These are phyloP conservation scores for Ceratobasidium sp. DNA, from an alignment of 1,284 basidiomycete genomes.

Conservation along the genomic window DNA sequence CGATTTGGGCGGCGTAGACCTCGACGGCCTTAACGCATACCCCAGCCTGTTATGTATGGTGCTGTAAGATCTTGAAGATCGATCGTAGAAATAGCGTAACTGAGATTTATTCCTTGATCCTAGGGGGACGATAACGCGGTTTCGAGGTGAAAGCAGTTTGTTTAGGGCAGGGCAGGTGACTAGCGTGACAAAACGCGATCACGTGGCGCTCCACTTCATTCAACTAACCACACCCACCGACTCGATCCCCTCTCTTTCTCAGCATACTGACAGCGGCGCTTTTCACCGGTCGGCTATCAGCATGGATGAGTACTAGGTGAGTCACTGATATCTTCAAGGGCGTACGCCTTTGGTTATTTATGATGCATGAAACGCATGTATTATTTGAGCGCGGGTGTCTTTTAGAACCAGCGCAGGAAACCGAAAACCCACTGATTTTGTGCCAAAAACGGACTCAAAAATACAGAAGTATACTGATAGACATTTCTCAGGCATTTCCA, in stretches of 20 bases:
- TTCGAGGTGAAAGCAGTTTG: not conserved
- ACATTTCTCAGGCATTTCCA: not conserved
- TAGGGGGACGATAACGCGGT: no score
- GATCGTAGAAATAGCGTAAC: no score
- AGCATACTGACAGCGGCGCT: not conserved
- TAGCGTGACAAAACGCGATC: not conserved
- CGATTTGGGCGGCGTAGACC: no score
- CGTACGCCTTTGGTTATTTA: not conserved
- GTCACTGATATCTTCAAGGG: not conserved
- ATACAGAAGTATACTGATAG: not conserved
- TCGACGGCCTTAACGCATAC: no score
- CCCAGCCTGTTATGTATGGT: no score
- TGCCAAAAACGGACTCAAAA: not conserved
- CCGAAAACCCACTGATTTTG: not conserved
- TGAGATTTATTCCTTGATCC: no score
- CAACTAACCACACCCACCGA: not conserved
- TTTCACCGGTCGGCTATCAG: not conserved
- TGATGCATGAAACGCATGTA: constrained; percentile 15
- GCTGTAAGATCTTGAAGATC: no score
- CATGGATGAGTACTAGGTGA: not conserved
- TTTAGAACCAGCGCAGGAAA: not conserved
- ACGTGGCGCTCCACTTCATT: not conserved
- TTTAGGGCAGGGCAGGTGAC: not conserved
- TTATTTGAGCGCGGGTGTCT: constrained; percentile 9
- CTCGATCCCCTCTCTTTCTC: not conserved